phyloP scores from a whole-genome alignment of 805 yeast species.

The Lipomyces chichibuensis region DNA sequence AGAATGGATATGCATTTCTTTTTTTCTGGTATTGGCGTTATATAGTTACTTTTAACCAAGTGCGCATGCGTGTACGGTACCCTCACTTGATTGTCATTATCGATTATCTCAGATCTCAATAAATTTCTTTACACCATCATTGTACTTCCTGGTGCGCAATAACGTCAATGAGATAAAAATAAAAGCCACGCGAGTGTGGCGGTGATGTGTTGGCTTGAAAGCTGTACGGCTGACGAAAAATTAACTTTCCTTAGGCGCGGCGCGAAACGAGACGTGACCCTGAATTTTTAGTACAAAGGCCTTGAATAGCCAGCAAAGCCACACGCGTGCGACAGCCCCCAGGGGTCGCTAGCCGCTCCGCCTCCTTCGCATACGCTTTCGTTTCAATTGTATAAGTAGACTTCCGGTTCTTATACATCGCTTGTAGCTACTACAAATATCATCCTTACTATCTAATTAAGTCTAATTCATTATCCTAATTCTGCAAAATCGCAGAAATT shows the following conservation, averaged over 20 bases:
- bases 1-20: not conserved
- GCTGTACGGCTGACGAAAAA: not conserved
- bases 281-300: not conserved
- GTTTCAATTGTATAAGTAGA: too few species aligned
- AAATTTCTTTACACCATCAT: not conserved
- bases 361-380: too few species aligned
- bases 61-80: not conserved
- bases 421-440: too few species aligned
- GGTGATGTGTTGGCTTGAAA: not conserved
- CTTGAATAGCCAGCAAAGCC: not conserved
- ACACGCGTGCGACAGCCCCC: not conserved
- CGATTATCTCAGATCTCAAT: not conserved
- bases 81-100: not conserved
- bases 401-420: too few species aligned
- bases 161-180: not conserved
- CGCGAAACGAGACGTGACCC: not conserved
- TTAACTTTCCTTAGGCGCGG: not conserved
- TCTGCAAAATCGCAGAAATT: not conserved
- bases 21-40: not conserved
- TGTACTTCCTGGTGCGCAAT: not conserved
- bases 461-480: not conserved
- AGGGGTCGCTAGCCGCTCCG: not conserved
- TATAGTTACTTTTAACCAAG: not conserved
- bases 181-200: conserved; percentile 1
- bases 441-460: too few species aligned